These are phyloP conservation scores for Seiridium cupressi DNA, from an alignment of 2,329 filamentous ascomycete genomes.

Conservation along the genomic window DNA sequence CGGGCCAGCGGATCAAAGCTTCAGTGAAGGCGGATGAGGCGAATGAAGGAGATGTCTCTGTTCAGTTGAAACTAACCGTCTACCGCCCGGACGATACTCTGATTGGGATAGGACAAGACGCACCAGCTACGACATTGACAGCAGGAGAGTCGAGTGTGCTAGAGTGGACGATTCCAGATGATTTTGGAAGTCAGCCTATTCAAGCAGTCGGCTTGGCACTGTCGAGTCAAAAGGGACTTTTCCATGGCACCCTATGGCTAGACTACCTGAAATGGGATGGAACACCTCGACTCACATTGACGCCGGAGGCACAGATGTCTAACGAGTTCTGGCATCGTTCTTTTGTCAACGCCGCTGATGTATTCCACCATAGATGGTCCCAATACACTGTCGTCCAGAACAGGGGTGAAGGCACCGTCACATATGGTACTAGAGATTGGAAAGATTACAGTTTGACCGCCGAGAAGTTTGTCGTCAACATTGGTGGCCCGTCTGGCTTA, in stretches of 20 bases:
- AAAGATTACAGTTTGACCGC: constrained; percentile 21
- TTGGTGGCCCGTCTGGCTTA: constrained; percentile 22
- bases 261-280: not conserved
- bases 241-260: not conserved
- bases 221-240: not conserved
- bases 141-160: constrained; percentile 9
- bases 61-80: not conserved
- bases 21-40: constrained; percentile 7
- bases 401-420: constrained; percentile 26
- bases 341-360: constrained; percentile 24
- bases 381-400: constrained; percentile 25
- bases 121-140: not conserved
- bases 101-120: not conserved
- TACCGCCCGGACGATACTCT: not conserved
- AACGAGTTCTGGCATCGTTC: constrained; percentile 23
- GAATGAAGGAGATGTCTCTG: not conserved
- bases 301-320: constrained; percentile 4
- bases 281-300: not conserved
- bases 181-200: constrained; percentile 20
- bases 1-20: constrained; percentile 22
- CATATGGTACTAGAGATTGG: constrained; percentile 31
- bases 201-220: constrained; percentile 22
- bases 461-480: constrained; percentile 19
- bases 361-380: constrained; percentile 15
- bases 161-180: constrained; percentile 20